Evolutionary conservation across 305 asterid genomes (phyloP).

Genomic region (Fraxinus nigra): DNA sequence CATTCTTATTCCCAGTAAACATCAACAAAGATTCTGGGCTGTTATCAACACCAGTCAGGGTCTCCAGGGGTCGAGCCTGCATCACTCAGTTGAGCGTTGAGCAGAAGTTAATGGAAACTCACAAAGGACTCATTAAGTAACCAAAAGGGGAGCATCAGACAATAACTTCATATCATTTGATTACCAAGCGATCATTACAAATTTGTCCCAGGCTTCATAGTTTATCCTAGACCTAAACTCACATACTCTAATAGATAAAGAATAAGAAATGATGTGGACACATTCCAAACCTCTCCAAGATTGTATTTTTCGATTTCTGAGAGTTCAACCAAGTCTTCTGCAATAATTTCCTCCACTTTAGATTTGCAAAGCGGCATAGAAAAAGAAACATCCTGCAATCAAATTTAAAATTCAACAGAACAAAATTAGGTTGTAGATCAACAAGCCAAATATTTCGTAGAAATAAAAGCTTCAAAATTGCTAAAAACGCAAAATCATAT

Average conservation of each 20-base stretch:
- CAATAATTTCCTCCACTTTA: slow-evolving; percentile 70
- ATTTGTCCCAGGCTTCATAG: slow-evolving; percentile 9
- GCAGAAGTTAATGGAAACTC: slow-evolving; percentile 4
- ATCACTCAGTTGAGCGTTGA: slow-evolving; percentile 18
- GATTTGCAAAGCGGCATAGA: slow-evolving; percentile 87
- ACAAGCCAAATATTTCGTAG: slow-evolving; percentile 1
- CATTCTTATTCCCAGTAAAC: slow-evolving; percentile 64
- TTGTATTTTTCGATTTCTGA: slow-evolving; percentile 71
- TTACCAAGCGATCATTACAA: slow-evolving; percentile 5
- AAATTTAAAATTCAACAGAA: slow-evolving; percentile 18
- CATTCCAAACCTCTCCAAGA: slow-evolving; percentile 64
- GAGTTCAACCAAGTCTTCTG: slow-evolving; percentile 82
- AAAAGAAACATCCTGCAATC: slow-evolving; percentile 68
- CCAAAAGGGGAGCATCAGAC: slow-evolving; percentile 3
- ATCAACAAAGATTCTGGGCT: slow-evolving; percentile 74
- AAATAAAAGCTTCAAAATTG: slow-evolving; percentile 11
- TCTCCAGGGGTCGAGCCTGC: slow-evolving; percentile 60
- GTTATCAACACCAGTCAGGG: slow-evolving; percentile 65
- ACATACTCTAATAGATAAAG: slow-evolving; percentile 4
- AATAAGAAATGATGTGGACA: slow-evolving; percentile 16
- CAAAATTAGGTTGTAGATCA: slow-evolving; percentile 7
- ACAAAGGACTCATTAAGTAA: slow-evolving; percentile 7
- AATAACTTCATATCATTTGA: slow-evolving; percentile 14
- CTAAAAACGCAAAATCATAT: slow-evolving; percentile 9
- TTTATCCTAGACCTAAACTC: slow-evolving; percentile 10